Conservation (phyloP, 2,329 filamentous ascomycete genomes). For the Corniculantispora saksenae region DNA sequence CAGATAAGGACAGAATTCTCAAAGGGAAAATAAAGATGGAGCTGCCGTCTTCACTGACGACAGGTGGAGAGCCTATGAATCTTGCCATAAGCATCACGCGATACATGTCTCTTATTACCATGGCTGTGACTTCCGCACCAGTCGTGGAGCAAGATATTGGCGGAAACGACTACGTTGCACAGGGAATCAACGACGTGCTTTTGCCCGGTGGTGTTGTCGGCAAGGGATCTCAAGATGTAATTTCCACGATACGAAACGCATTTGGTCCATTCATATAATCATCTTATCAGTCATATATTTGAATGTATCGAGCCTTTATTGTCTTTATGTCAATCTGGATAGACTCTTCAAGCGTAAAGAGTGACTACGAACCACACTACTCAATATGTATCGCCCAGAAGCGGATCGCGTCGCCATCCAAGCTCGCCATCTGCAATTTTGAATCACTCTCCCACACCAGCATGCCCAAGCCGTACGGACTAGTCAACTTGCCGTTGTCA, state of each 20-base stretch:
- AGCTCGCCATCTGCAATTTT: constrained; percentile 3
- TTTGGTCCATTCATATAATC: neutral
- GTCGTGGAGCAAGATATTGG: constrained; percentile 11
- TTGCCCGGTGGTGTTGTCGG: neutral
- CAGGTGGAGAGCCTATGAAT: neutral
- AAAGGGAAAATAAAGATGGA: neutral
- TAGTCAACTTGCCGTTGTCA: constrained; percentile 18
- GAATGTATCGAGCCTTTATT: too few species aligned
- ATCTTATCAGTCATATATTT: too few species aligned
- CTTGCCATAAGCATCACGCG: neutral
- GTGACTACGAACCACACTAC: neutral
- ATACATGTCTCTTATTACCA: neutral
- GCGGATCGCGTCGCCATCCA: constrained; percentile 14
- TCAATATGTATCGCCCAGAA: constrained; percentile 9
- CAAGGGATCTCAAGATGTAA: neutral
- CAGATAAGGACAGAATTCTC: neutral
- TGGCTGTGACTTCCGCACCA: neutral
- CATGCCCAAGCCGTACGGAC: neutral
- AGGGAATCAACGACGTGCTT: neutral
- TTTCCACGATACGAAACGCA: neutral
- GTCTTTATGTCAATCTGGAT: neutral
- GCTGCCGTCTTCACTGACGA: neutral
- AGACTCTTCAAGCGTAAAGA: neutral
- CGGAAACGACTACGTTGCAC: neutral
- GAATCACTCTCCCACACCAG: constrained; percentile 1